Conservation (phyloP, 179 eudicot genomes). For the Actinidia polygama region DNA sequence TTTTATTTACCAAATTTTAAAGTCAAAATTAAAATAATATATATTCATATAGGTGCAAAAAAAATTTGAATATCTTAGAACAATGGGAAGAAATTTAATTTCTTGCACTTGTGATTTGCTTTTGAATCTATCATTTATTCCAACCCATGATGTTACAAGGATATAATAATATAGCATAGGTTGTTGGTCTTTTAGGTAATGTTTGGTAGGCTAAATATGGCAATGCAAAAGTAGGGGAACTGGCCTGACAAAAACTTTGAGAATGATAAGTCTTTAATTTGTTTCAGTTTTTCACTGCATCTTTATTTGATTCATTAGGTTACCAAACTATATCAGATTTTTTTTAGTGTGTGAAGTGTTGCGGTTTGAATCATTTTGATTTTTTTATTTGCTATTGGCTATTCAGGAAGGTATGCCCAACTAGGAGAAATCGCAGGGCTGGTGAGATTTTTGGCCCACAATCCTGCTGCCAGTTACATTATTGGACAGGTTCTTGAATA, state of each 20-base stretch:
- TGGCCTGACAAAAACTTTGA: slow-evolving; percentile 81
- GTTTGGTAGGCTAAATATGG: slow-evolving; percentile 92
- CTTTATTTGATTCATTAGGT: background rate
- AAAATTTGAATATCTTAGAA: background rate
- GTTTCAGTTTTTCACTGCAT: background rate
- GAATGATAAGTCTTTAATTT: slow-evolving; percentile 44
- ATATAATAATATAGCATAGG: slow-evolving; percentile 86
- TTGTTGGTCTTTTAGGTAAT: slow-evolving; percentile 84
- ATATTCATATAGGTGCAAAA: too few relatives aligned
- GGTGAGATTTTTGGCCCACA: slow-evolving; percentile 82
- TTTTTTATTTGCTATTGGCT: background rate
- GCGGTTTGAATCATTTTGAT: background rate
- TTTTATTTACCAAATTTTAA: too few relatives aligned
- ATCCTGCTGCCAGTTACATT: slow-evolving; percentile 82
- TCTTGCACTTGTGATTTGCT: background rate
- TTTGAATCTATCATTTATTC: background rate
- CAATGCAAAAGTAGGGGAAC: slow-evolving; percentile 93
- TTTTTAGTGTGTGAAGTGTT: background rate
- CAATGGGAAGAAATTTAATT: too few relatives aligned
- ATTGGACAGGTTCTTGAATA: slow-evolving; percentile 70
- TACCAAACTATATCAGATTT: background rate
- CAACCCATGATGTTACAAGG: slow-evolving; percentile 53
- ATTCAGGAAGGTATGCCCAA: slow-evolving; percentile 72
- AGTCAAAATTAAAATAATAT: too few relatives aligned
- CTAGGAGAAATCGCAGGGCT: slow-evolving; percentile 89